phyloP scores from a whole-genome alignment of 208 protist genomes.

The Tritrichomonas foetus region DNA sequence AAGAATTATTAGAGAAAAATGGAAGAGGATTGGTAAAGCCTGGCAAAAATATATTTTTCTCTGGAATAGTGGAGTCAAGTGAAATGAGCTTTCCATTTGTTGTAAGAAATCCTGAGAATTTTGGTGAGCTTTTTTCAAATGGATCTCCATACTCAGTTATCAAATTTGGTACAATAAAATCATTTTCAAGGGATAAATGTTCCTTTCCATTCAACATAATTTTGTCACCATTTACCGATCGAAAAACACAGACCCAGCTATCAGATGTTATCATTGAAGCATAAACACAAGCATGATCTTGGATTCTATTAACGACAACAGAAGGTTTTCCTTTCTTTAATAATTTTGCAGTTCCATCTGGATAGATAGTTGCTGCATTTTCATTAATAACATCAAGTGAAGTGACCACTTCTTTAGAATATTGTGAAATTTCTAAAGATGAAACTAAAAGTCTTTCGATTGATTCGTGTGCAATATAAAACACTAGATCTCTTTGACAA shows the following conservation, averaged over 20 bases:
- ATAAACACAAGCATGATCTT: background rate
- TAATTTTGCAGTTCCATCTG: background rate
- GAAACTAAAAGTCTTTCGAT: background rate
- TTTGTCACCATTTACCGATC: background rate
- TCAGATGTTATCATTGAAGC: background rate
- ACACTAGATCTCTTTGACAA: background rate
- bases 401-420: background rate
- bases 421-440: background rate
- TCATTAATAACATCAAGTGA: background rate
- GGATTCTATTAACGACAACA: background rate
- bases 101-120: background rate
- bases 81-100: background rate
- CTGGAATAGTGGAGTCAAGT: background rate
- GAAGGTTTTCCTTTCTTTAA: background rate
- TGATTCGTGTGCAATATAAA: background rate
- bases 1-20: background rate
- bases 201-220: background rate
- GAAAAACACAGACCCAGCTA: background rate
- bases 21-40: background rate
- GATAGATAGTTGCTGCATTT: background rate
- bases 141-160: background rate
- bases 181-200: background rate
- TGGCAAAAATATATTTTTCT: background rate
- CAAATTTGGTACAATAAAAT: background rate
- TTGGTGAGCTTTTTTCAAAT: background rate